phyloP scores from a whole-genome alignment of 768 basidiomycete genomes.

The Royoungia palumana region DNA sequence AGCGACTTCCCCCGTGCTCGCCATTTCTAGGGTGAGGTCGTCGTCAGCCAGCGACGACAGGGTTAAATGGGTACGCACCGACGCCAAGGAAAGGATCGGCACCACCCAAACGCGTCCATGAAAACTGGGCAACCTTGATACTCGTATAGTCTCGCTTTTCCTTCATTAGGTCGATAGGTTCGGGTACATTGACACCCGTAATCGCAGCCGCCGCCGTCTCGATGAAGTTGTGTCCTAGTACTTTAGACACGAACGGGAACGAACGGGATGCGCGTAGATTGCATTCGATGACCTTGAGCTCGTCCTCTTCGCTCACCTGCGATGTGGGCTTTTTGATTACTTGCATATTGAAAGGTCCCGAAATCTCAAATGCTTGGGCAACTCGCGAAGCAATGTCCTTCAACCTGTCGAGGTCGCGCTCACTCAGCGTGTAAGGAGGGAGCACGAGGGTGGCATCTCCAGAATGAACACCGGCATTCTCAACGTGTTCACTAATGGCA shows the following conservation, averaged over 20 bases:
- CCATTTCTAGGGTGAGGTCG: conserved; percentile 68
- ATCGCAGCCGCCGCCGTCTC: conserved; percentile 90
- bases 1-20: conserved; percentile 96
- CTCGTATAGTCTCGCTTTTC: conserved; percentile 86
- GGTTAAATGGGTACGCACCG: conserved; percentile 49
- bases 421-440: conserved; percentile 81
- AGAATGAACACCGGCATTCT: conserved; percentile 98
- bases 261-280: conserved; percentile 97
- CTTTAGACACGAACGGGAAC: conserved; percentile 99
- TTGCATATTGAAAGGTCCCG: conserved; percentile 99
- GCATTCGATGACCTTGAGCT: conserved; percentile 98
- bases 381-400: conserved; percentile 96
- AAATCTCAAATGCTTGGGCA: conserved; percentile 91
- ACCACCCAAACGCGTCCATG: conserved; percentile 93
- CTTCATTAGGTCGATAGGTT: conserved; percentile 89
- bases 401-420: conserved; percentile 77
- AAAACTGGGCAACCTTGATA: conserved; percentile 98
- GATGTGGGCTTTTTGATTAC: conserved; percentile 80
- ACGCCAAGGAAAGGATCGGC: conserved; percentile 67
- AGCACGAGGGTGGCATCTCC: conserved; percentile 98
- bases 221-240: conserved; percentile 95
- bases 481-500: conserved; percentile 97
- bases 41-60: conserved; percentile 3
- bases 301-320: conserved; percentile 49
- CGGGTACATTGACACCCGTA: conserved; percentile 80